Base-by-base conservation (phyloP, 2,329 filamentous ascomycete genomes). In the Metarhizium rileyi region DNA sequence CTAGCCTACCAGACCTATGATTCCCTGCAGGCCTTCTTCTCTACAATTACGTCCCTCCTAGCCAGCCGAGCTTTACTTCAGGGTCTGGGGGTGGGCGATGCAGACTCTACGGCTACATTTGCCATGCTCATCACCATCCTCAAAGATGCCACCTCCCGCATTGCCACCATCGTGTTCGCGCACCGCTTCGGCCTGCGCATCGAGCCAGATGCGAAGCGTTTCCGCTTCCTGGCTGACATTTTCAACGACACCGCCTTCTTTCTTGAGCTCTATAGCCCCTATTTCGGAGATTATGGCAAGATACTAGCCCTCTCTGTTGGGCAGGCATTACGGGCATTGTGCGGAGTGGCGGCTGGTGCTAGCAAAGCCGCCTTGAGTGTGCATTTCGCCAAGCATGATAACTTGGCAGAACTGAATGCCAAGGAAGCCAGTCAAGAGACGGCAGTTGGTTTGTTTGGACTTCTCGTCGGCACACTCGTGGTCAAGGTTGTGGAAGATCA, bases 371-470 rank as follows among this genome's bases (percentile, higher is more conserved):
- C 86, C 53, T 70, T 98, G 57, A 93, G 87, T 62, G 86, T 88
- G 10, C 93, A 98, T 68, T 97, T 98, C 72, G 90, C 91, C 8
- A 81, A 76, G 56, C 82, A 83, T 62, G 87, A 89, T 35, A 97
- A 96, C 64, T 70, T 97, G 42, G 91, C 88, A 2, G 91, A 97
- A 66, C 75, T 98, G 50, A 97, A 96, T 68, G 90, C 91, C 50
- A 83, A 95, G 77, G 91, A 97, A 64, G 90, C 90, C 12, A 94
- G 87, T 56, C 93, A 97, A 69, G 93, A 97, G 68, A 97, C 91
- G 0, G 82, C 95, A 20, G 87, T 98, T 50, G 91, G 88, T 2
- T 74, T 97, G 25, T 54, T 95, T 30, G 93, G 93, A 2, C 90
- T 97, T 79, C 75, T 95, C 47, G 80, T 78, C 14, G 93, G 93